A percentile compares a stretch with the other conserved stretches of the same genome.
These are phyloP conservation scores for Alternaria triticimaculans DNA, from an alignment of 2,329 filamentous ascomycete species.

Conservation along the genomic window DNA sequence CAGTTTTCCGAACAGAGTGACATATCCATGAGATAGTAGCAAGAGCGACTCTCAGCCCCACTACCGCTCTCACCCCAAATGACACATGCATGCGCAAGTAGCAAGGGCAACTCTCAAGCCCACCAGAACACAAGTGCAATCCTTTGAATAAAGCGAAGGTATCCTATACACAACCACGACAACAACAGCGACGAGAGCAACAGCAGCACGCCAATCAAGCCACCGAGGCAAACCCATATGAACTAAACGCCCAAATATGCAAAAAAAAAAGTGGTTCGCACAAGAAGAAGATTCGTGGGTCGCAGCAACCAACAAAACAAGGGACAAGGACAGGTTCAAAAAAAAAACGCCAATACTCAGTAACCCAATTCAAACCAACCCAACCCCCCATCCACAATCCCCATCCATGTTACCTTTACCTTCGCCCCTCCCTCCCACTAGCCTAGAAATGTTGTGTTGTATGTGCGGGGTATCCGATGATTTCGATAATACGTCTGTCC, in stretches of 20 bases:
- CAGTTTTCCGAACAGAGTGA: background rate
- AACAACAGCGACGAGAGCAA: background rate
- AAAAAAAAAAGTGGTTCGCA: background rate
- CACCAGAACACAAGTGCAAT: background rate
- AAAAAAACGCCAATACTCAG: background rate
- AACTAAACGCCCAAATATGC: constrained; percentile 14
- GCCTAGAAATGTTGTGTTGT: background rate
- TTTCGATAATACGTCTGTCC: background rate
- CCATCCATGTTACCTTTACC: background rate
- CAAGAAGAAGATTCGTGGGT: background rate
- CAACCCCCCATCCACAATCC: background rate
- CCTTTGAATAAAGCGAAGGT: constrained; percentile 3
- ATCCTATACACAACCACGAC: background rate
- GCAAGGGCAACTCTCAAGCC: background rate
- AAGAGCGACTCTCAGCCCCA: background rate
- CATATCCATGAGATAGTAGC: background rate
- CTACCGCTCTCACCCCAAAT: background rate
- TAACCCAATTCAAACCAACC: background rate
- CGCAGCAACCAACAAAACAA: background rate
- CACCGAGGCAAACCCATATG: background rate
- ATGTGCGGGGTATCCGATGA: background rate
- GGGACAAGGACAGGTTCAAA: background rate
- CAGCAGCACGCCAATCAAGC: background rate
- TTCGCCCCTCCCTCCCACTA: background rate
- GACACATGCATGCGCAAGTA: background rate